A percentile compares a stretch with the other conserved stretches of the same genome.
Evolutionary conservation across 305 asterid genomes (phyloP).

Genomic region (Nicotiana rustica): DNA sequence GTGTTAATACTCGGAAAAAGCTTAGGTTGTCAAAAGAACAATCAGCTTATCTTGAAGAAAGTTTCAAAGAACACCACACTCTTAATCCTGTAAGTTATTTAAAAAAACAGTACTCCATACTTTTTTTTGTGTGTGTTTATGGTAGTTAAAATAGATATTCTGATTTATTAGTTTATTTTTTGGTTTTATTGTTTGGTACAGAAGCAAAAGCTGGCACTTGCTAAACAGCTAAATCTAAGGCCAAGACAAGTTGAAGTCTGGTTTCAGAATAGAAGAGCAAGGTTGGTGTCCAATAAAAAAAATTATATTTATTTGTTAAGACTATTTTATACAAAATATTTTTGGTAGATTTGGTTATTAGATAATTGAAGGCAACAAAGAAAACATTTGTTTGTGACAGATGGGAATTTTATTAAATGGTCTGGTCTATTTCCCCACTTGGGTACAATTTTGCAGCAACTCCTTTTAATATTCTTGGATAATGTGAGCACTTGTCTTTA

Average conservation of each 20-base stretch:
- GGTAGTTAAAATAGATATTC: not conserved
- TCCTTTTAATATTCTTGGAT: constrained; percentile 28
- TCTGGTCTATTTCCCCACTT: constrained; percentile 26
- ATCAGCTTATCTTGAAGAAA: constrained; percentile 86
- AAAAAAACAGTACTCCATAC: not conserved
- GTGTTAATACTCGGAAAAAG: constrained; percentile 60
- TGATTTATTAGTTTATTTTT: not conserved
- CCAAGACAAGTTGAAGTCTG: constrained; percentile 94
- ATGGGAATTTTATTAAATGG: constrained; percentile 25
- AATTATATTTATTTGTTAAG: not conserved
- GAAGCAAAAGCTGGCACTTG: constrained; percentile 87
- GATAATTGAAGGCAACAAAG: not conserved
- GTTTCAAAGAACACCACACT: constrained; percentile 83
- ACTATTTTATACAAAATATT: not conserved
- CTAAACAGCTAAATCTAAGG: constrained; percentile 79
- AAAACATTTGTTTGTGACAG: constrained; percentile 29
- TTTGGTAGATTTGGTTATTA: not conserved
- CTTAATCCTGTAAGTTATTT: constrained; percentile 71
- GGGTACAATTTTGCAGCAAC: constrained; percentile 19
- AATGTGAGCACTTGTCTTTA: constrained; percentile 31
- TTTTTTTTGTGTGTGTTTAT: not conserved
- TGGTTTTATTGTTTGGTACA: constrained; percentile 34
- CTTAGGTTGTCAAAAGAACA: constrained; percentile 81
- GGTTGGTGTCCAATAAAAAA: constrained; percentile 44
- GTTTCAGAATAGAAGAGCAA: constrained; percentile 94